Base-by-base conservation (phyloP, 345 rosid genomes). In the Geranium rotundifolium region DNA sequence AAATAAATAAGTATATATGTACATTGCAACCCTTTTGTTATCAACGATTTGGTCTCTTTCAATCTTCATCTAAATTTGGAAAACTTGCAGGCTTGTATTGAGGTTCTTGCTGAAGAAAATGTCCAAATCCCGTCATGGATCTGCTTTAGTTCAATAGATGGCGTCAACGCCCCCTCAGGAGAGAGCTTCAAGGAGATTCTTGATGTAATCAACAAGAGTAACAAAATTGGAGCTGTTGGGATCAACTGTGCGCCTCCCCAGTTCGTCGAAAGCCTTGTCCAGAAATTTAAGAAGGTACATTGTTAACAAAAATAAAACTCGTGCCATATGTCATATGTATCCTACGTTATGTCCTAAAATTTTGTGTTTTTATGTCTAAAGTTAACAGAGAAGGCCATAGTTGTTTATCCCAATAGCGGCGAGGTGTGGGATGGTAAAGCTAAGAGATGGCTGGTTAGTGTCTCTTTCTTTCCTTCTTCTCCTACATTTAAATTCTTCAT, bases 171-270 rank as follows among this genome's bases (percentile, higher is more conserved):
- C 49, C 81, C 96, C 50, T 89, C 95, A 0, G 98, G 96, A 54
- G 96, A 91, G 71, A 82, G 80, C 65, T 89, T 91, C 64, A 63
- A 73, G 63, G 95, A 89, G 17, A 84, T 89, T 50, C 81, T 89
- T 10, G 78, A 84, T 15, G n/a, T 79, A n/a, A 68, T 89, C 57
- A 86, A 82, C 66, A 81, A 74, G 76, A 85, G 86, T 57, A 71
- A 73, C 65, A 81, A 76, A 74, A 79, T 91, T 29, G 63, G 58
- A 30, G 96, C 89, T 0, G 81, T 85, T 7, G 98, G 98, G 29
- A 89, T 91, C 30, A 91, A 89, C 64, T 89, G 96, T 27, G 86
- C 92, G 0, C 92, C 98, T 60, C 95, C 92, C 66, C 96, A 89
- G 2, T 89, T 85, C 65, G 73, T 87, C 12, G 81, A 84, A 65